Evolutionary conservation across 2,329 filamentous ascomycete species (phyloP), one percentile per base, ranked within the genome.

Genomic region (Talaromyces sp.): DNA sequence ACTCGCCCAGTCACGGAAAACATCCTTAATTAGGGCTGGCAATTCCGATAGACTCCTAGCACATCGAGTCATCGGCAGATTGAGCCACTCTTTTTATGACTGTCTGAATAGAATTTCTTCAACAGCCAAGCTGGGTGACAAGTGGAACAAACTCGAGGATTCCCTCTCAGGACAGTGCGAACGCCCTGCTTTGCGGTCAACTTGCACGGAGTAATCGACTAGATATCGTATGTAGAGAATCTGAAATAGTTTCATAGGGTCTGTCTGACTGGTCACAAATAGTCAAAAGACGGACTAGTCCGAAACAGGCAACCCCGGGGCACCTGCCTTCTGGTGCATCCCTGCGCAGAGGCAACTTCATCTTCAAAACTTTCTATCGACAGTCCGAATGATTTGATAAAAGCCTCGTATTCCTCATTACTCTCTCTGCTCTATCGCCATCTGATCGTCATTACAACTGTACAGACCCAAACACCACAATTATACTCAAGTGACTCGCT

Each of bases 401-500:
- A 19, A 22, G 7, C 17, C 15, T 62, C 47, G 45, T 62, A 31
- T 54, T 54, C 34, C 22, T 62, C 60, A 62, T 54, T 62, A 60
- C n/a, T 53, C 13, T 53, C n/a, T 54, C 47, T 51, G 45, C 34
- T 31, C 51, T 38, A 51, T 51, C 59, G n/a, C 40, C 31, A 40
- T 53, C 45, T 29, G 45, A 53, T 51, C 43, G n/a, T 49, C 53
- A 8, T 38, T 31, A 15, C 45, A 54, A 40, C 60, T 43, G 34
- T 43, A 62, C 47, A 62, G 31, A 61, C 34, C n/a, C 53, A 38
- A 62, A 54, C 2, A 51, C 19, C 27, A 34, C 8, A 61, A 25
- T 38, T 15, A 36, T 36, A 34, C 25, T 34, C 29, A 34, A 47
- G 27, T 31, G 27, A 22, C 38, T 47, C 58, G 43, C 58, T 60